A percentile compares a stretch with the other conserved stretches of the same genome.
Conservation (phyloP, 192 early-diverging fungal genomes). For the Podila epicladia region DNA sequence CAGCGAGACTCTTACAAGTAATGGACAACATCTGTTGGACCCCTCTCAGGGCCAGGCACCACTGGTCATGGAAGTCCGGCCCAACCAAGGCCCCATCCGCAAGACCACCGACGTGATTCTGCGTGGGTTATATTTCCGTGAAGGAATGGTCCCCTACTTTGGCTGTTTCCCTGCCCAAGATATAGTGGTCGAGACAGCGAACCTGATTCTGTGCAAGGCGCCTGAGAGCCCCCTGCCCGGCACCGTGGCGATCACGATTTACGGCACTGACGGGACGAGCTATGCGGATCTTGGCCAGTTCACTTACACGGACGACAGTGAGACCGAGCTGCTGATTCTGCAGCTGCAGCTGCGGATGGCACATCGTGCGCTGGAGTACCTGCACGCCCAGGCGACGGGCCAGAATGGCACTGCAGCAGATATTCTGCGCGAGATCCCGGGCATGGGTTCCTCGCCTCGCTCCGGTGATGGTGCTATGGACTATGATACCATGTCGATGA, state of each 20-base stretch:
- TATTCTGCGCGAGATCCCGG: conserved; percentile 35
- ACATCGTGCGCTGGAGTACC: conserved; percentile 37
- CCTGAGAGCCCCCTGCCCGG: conserved; percentile 33
- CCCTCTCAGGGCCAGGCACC: conserved; percentile 9
- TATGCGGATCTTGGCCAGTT: conserved; percentile 39
- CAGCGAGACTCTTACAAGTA: neutral
- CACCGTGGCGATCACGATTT: conserved; percentile 35
- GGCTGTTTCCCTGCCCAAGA: conserved; percentile 38
- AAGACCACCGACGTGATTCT: conserved; percentile 34
- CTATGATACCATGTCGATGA: neutral
- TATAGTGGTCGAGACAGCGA: conserved; percentile 27
- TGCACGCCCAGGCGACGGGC: conserved; percentile 30
- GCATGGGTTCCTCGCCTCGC: neutral
- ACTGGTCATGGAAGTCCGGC: conserved; percentile 24
- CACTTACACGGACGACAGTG: conserved; percentile 40
- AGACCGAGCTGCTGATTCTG: conserved; percentile 46
- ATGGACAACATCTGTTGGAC: neutral
- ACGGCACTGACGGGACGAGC: conserved; percentile 15
- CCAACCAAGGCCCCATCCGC: conserved; percentile 35
- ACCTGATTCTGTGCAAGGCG: conserved; percentile 34
- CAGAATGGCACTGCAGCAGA: conserved; percentile 23
- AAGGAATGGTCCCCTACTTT: conserved; percentile 46
- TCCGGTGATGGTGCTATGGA: neutral
- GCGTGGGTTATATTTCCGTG: conserved; percentile 31
- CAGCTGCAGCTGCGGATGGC: conserved; percentile 42